Base-by-base conservation (phyloP, 768 basidiomycete species). In the Cystofilobasidium bisporidii region DNA sequence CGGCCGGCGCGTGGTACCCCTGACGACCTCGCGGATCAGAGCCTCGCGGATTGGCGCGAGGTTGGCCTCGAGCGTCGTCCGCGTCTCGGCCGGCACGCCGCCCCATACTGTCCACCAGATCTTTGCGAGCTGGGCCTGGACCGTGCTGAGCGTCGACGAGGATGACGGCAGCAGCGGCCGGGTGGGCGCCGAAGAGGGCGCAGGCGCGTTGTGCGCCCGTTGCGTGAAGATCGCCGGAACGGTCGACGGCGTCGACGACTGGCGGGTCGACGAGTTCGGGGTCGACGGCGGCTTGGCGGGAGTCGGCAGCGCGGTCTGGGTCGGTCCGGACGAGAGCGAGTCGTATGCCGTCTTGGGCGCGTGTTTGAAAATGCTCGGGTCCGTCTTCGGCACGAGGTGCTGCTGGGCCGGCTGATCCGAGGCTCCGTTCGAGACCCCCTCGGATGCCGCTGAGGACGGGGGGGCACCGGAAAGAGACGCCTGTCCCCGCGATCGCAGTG, bases 181-280 rank as follows among this genome's bases (percentile, higher is more conserved):
- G 5, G 30, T n/a, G 5, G 45, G 36, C 18, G 55, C 24, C 12
- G 61, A 8, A 4, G 55, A 32, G 2, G 41, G 53, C 28, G 57
- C 33, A 2, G 57, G 47, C 4, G 63, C 9, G 0, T 40, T 24
- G 9, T 45, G 26, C 6, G 63, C 50, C 41, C 30, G 17, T 9
- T 33, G 41, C 10, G 68, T 69, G 68, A 69, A 69, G 63, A 69
- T 69, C 9, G 61, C 43, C 4, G 68, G 68, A 12, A 69, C 68
- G 2, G 32, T 24, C 2, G 33, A 59, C 6, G 61, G 38, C 22
- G 33, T 28, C 1, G 63, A 40, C 17, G 43, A n/a, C n/a, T n/a
- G n/a, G n/a, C n/a, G 24, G 6, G 57, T 15, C 5, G 24, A 22
- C 47, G 30, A 18, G 63, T 1, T 6, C 15, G 32, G 20, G 17